phyloP scores from a whole-genome alignment of 176 grass and related monocot genomes.

The Metroxylon sagu region DNA sequence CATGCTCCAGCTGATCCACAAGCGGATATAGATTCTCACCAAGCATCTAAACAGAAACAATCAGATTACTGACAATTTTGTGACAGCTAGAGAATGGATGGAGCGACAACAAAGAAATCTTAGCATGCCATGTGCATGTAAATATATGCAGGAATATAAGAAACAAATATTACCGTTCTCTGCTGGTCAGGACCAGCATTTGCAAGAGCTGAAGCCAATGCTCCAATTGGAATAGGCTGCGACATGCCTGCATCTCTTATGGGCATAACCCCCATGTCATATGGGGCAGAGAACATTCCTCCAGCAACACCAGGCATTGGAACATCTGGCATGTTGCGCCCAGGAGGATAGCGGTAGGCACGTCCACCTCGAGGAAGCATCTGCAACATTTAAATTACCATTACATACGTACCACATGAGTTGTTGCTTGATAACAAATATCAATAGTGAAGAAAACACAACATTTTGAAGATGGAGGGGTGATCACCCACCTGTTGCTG shows the following conservation, averaged over 20 bases:
- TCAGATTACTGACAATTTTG: too few species aligned
- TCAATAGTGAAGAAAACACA: neutral
- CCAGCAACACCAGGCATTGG: slow-evolving; percentile 33
- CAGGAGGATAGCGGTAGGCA: slow-evolving; percentile 47
- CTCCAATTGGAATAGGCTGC: slow-evolving; percentile 47
- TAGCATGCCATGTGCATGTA: too few species aligned
- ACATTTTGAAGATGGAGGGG: too few species aligned
- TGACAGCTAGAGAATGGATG: too few species aligned
- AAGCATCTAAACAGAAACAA: slow-evolving; percentile 43
- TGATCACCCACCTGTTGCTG: slow-evolving; percentile 51
- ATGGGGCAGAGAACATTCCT: slow-evolving; percentile 44
- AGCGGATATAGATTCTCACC: slow-evolving; percentile 86
- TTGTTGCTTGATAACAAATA: neutral
- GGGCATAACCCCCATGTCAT: slow-evolving; percentile 51
- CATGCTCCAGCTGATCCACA: slow-evolving; percentile 73
- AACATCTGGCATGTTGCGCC: slow-evolving; percentile 43
- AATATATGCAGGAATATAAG: too few species aligned
- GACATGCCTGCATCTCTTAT: slow-evolving; percentile 39
- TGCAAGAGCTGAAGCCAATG: slow-evolving; percentile 72
- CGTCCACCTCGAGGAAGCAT: slow-evolving; percentile 64
- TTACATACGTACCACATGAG: neutral
- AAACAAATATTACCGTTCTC: slow-evolving; percentile 42
- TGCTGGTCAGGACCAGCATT: slow-evolving; percentile 70
- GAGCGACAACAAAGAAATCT: too few species aligned
- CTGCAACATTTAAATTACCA: slow-evolving; percentile 28